Base-by-base conservation (phyloP, 306 rosid species). In the Fragaria nilgerrensis region DNA sequence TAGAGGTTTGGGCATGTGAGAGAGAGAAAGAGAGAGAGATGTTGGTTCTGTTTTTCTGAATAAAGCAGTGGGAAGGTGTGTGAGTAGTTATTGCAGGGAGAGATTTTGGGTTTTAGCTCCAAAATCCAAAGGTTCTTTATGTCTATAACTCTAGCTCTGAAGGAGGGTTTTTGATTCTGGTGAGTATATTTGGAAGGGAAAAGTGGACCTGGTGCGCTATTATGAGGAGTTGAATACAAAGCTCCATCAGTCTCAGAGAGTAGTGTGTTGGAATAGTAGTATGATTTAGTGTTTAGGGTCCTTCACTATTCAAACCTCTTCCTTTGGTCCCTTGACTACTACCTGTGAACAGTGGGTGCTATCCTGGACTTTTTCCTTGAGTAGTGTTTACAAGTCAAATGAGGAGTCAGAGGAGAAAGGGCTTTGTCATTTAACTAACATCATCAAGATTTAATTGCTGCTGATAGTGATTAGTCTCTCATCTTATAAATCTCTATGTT, bases 371-470 rank as follows among this genome's bases (percentile, higher is more conserved):
- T 79, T 75, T 76, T 73, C 82, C 79, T 73, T 78, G 78, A 74
- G 8, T 16, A 75, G 53, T 84, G 41, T 9, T 79, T 49, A 81
- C 48, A 77, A 77, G 87, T 88, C 92, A 89, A 86, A 81, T 75
- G 63, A 75, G 55, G 76, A 67, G 12, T 43, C 13, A 43, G 47
- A 43, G 12, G 76, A 65, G 75, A 81, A 78, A 72, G 72, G 82
- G 75, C 44, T 81, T 76, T n/a, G 77, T 16, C 68, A 59, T 78
- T 69, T 15, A 75, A 39, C 6, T 47, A n/a, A 32, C 41, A 47
- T 50, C 36, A 43, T 50, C 36, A 43, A 65, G 27, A n/a, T 53
- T 65, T 43, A n/a, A 43, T 75, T 45, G 73, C 29, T 64, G 50
- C 7, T 65, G 72, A 47, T 65, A 17, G 77, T 55, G 77, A 83